Base-by-base conservation (phyloP, 2,329 filamentous ascomycete genomes). In the Arachnomyces sp. region DNA sequence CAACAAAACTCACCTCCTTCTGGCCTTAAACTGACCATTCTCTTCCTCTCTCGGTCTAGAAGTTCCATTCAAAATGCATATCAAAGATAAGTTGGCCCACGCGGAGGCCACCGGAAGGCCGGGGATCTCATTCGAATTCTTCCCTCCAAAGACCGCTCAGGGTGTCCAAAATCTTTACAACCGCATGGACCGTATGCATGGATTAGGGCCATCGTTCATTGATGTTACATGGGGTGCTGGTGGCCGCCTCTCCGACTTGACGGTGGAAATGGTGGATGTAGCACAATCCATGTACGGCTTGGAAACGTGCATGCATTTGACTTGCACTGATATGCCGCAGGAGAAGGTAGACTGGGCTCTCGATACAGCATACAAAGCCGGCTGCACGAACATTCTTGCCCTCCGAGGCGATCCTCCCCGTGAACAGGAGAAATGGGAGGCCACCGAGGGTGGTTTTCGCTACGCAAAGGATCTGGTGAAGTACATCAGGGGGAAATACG, bases 151-250 rank as follows among this genome's bases (percentile, higher is more conserved):
- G 72, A 98, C 92, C 3, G 65, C 66, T 15, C 66, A 71, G 69
- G 92, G 92, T 74, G 90, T 98, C 9, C 92, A 98, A 70, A 98
- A 98, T 65, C 81, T 98, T 43, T 98, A 98, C 74, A 92, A 98
- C 55, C 86, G 92, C 53, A 96, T 98, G 86, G 92, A 98, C 68
- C 88, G 89, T 67, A 98, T 98, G 92, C 88, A 95, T 66, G 79
- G 83, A 56, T 78, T 93, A 48, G 92, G 88, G 2, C 92, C 90
- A 48, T 84, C 89, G 57, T 98, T 98, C 71, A 88, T 98, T 62
- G 92, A 98, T 66, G 84, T 98, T 57, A 98, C 92, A 47, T 98
- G 92, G 92, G 93, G 93, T 48, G 92, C 92, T 38, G 92, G 92
- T 52, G 92, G 92, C 35, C 82, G 85, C 51, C 79, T 92, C 52